Conservation (phyloP, 2,329 filamentous ascomycete genomes). For the Coniochaeta hoffmannii region DNA sequence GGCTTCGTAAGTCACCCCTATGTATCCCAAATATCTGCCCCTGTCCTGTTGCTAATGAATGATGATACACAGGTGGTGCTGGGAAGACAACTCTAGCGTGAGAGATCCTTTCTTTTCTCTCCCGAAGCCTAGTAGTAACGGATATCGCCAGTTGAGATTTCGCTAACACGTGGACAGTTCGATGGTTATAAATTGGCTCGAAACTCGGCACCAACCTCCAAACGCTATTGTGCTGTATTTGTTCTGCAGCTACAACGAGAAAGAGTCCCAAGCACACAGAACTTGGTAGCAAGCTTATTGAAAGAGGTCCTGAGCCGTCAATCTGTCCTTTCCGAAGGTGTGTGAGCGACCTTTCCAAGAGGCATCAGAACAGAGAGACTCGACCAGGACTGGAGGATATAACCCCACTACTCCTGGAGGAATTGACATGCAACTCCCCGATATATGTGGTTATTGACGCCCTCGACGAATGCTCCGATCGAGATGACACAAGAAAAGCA, state of each 20-base stretch:
- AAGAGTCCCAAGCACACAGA: conserved; percentile 17
- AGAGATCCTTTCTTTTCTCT: conserved; percentile 22
- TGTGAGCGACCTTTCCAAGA: background rate
- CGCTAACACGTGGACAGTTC: conserved; percentile 6
- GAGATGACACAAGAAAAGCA: background rate
- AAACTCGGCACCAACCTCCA: conserved; percentile 22
- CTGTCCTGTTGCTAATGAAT: conserved; percentile 14
- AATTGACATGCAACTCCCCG: conserved; percentile 6
- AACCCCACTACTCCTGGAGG: conserved; percentile 7
- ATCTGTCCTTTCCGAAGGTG: conserved; percentile 14
- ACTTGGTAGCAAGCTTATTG: conserved; percentile 24
- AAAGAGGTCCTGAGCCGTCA: conserved; percentile 25
- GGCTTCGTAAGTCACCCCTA: background rate
- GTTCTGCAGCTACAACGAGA: conserved; percentile 27
- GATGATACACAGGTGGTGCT: conserved; percentile 30
- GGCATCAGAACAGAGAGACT: background rate
- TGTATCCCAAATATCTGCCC: conserved; percentile 24
- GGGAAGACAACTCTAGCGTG: conserved; percentile 36
- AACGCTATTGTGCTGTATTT: conserved; percentile 37
- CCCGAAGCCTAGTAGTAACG: too few relatives aligned
- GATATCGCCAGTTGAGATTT: conserved; percentile 35
- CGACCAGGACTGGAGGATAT: conserved; percentile 9
- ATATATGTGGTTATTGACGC: conserved; percentile 20
- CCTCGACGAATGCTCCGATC: conserved; percentile 15
- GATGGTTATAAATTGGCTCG: background rate